These are phyloP conservation scores for Cytospora leucostoma DNA, from an alignment of 2,329 filamentous ascomycete species.

Conservation along the genomic window DNA sequence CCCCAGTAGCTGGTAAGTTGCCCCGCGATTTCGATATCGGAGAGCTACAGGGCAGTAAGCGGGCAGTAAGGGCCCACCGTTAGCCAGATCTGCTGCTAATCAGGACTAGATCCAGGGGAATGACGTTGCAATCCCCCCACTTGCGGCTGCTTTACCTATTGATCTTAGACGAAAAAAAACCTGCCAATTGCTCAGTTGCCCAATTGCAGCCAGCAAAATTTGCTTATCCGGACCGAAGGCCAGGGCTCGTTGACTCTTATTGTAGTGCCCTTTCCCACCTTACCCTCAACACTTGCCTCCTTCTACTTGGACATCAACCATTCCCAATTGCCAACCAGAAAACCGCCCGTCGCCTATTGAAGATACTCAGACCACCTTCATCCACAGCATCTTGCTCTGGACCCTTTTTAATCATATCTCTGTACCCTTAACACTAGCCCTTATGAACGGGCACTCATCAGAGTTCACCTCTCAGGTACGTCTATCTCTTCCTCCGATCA, in stretches of 20 bases:
- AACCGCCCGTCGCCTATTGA: not conserved
- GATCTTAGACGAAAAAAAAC: slow-evolving; percentile 3
- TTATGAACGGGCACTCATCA: slow-evolving; percentile 84
- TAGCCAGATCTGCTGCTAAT: not conserved
- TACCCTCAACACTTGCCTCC: slow-evolving; percentile 11
- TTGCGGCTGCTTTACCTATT: not conserved
- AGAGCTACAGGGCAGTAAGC: slow-evolving; percentile 1
- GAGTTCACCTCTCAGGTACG: slow-evolving; percentile 85
- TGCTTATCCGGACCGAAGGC: slow-evolving; percentile 20
- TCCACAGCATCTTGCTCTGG: slow-evolving; percentile 22
- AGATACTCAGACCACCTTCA: slow-evolving; percentile 19
- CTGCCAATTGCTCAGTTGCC: not conserved
- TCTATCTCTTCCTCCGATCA: not conserved
- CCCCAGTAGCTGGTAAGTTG: not conserved
- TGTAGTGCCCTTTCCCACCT: slow-evolving; percentile 5
- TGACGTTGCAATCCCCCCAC: not conserved
- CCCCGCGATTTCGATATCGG: slow-evolving; percentile 22
- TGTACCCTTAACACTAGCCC: slow-evolving; percentile 56
- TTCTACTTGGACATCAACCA: slow-evolving; percentile 13
- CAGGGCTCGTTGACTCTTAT: slow-evolving; percentile 19
- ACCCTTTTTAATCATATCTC: slow-evolving; percentile 30
- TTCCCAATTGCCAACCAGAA: slow-evolving; percentile 8
- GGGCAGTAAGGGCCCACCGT: slow-evolving; percentile 3
- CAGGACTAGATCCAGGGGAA: slow-evolving; percentile 11
- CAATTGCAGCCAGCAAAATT: slow-evolving; percentile 19